These are phyloP conservation scores for Arthrobotrys iridis DNA, from an alignment of 2,329 filamentous ascomycete genomes.

Conservation along the genomic window DNA sequence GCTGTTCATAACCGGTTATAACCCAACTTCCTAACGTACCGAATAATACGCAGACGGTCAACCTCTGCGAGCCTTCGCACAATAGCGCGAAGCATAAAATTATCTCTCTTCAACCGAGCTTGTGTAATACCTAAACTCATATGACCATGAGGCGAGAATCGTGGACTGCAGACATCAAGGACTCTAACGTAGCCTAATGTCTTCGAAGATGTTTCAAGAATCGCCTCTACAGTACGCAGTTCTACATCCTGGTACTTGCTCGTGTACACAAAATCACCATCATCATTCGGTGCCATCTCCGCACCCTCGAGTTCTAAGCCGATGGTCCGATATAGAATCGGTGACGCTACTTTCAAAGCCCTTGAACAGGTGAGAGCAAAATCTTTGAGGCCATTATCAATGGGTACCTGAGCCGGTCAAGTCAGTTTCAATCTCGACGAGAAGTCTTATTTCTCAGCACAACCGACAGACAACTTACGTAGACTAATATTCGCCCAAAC, in stretches of 20 bases:
- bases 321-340: slow-evolving; percentile 27
- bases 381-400: slow-evolving; percentile 25
- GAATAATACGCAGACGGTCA: neutral
- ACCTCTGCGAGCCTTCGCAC: neutral
- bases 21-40: too few species aligned
- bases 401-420: neutral
- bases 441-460: too few species aligned
- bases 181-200: slow-evolving; percentile 15
- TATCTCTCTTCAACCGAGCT: neutral
- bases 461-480: too few species aligned
- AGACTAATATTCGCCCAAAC: neutral
- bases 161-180: slow-evolving; percentile 6
- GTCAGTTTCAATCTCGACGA: too few species aligned
- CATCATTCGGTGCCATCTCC: neutral
- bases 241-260: neutral
- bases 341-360: slow-evolving; percentile 23
- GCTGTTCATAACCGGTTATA: too few species aligned
- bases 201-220: slow-evolving; percentile 13
- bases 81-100: neutral
- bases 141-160: slow-evolving; percentile 5
- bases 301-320: neutral
- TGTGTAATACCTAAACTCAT: neutral
- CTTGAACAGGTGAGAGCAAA: slow-evolving; percentile 18
- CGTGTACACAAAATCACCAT: neutral
- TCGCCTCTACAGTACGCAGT: neutral